Evolutionary conservation across 805 yeast species (phyloP).

Genomic region (Zygotorulaspora danielsina): DNA sequence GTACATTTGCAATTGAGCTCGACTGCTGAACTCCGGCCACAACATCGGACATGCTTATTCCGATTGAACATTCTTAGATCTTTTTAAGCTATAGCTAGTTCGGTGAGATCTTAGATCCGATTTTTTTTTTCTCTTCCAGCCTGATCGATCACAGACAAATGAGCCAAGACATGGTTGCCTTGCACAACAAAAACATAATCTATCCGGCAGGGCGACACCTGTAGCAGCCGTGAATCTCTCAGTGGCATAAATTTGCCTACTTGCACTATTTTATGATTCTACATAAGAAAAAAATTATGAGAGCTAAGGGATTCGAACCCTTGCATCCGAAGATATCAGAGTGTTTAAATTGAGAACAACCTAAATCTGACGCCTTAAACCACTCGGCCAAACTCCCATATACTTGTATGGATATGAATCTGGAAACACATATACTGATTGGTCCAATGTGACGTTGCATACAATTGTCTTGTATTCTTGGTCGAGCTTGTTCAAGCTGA

Average conservation of each 20-base stretch:
- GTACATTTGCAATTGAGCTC: constrained; percentile 8
- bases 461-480: no score
- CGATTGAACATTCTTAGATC: no score
- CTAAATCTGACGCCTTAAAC: constrained; percentile 46
- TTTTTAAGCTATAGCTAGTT: not conserved
- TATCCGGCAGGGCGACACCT: no score
- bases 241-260: no score
- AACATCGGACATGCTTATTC: constrained; percentile 13
- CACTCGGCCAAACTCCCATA: constrained; percentile 43
- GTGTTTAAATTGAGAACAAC: constrained; percentile 27
- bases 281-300: constrained; percentile 27
- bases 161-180: no score
- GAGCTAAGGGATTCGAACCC: constrained; percentile 45
- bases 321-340: constrained; percentile 45
- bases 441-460: no score
- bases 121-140: not conserved
- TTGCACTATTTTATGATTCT: no score
- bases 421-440: not conserved
- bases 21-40: constrained; percentile 7
- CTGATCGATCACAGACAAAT: not conserved
- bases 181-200: no score
- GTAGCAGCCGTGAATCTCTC: no score
- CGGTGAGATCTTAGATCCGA: not conserved
- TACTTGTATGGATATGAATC: not conserved
- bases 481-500: no score